Percentiles rank a stretch among this genome's conserved stretches.
Conservation (phyloP, 306 rosid species). For the Cucurbita ficifolia region DNA sequence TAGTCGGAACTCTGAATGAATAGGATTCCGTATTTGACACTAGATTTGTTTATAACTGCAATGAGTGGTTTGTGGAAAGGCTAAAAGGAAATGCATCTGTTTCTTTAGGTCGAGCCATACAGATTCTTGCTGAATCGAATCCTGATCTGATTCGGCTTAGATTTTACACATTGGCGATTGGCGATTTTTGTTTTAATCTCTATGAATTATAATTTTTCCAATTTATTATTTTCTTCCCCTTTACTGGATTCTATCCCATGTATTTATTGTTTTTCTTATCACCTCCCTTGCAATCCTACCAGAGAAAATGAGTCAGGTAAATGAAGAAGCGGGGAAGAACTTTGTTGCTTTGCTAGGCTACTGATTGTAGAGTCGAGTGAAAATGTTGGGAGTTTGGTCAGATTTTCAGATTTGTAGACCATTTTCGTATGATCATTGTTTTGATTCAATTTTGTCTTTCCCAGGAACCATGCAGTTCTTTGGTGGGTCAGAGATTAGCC, state of each 20-base stretch:
- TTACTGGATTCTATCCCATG: neutral
- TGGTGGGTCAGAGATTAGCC: constrained; percentile 87
- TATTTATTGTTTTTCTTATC: neutral
- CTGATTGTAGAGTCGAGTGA: neutral
- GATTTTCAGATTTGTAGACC: neutral
- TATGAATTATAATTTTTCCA: neutral
- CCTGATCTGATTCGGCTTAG: neutral
- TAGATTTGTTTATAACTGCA: neutral
- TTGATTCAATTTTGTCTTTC: neutral
- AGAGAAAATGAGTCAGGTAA: neutral
- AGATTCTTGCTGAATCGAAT: neutral
- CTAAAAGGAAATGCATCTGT: neutral
- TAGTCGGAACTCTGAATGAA: neutral
- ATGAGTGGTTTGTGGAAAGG: neutral
- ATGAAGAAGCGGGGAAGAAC: neutral
- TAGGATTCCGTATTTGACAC: neutral
- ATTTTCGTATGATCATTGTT: neutral
- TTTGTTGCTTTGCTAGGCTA: neutral
- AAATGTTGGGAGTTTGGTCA: neutral
- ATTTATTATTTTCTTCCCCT: neutral
- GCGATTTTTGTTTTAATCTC: no score
- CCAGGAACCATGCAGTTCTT: constrained; percentile 73
- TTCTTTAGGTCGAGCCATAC: neutral
- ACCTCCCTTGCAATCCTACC: neutral
- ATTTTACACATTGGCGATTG: neutral